These are phyloP conservation scores for Somion occarium DNA, from an alignment of 1,284 basidiomycete genomes.

Conservation along the genomic window DNA sequence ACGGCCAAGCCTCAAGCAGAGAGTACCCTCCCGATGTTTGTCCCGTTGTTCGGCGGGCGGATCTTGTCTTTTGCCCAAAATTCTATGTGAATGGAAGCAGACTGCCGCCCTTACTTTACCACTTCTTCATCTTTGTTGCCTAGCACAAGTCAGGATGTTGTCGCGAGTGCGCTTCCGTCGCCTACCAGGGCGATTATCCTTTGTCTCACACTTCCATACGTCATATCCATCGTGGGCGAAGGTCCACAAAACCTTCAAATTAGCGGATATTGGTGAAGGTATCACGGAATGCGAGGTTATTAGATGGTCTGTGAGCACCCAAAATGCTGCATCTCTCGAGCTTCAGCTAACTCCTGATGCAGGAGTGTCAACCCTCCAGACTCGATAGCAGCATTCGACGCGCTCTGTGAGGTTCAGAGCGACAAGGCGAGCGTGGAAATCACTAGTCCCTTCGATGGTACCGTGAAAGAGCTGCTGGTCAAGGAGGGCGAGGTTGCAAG, in stretches of 20 bases:
- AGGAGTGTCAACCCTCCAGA: conserved; percentile 60
- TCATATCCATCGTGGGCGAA: conserved; percentile 35
- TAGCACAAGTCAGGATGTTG: neutral
- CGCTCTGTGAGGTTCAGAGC: conserved; percentile 89
- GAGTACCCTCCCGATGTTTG: too few species aligned
- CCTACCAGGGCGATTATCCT: conserved; percentile 1
- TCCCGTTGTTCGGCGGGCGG: conserved; percentile 8
- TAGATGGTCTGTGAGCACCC: conserved; percentile 61
- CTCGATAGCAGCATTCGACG: conserved; percentile 76
- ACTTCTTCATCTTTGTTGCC: neutral
- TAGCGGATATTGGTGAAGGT: conserved; percentile 95
- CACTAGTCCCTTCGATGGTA: conserved; percentile 84
- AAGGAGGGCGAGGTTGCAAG: conserved; percentile 84
- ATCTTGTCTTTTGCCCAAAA: conserved; percentile 6
- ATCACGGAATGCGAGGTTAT: conserved; percentile 89
- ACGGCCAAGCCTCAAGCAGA: too few species aligned
- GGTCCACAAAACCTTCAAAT: conserved; percentile 69
- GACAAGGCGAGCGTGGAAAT: conserved; percentile 96
- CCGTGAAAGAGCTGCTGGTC: conserved; percentile 69
- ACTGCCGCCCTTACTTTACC: neutral
- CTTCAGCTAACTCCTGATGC: conserved; percentile 5
- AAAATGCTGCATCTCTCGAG: conserved; percentile 14
- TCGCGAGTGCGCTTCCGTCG: neutral
- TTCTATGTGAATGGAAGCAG: neutral
- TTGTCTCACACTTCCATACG: conserved; percentile 38